Base-by-base conservation (phyloP, 306 rosid species). In the Cucurbita moschata region DNA sequence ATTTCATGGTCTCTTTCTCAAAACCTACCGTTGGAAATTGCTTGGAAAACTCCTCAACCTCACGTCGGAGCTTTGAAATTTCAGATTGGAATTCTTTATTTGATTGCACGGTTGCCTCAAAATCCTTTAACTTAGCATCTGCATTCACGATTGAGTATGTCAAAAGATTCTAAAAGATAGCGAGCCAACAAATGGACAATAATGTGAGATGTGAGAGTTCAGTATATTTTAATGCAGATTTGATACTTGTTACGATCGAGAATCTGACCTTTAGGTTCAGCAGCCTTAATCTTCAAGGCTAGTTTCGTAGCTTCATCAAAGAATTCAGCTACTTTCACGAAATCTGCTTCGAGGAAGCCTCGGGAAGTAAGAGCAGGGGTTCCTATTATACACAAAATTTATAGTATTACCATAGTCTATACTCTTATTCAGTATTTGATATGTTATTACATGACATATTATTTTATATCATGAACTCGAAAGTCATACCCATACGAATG, bases 331-430 rank as follows among this genome's bases (percentile, higher is more conserved):
- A 92, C 98, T 80, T 86, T 92, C 10, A 56, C 70, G 78, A 92
- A 92, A 80, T 92, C 98, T 49, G 80, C 90, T 83, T 90, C 98
- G 42, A 77, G 42, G 80, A 92, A 90, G 9, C 98, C 98, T 82
- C 96, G 86, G 15, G 98, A 90, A 76, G 98, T 93, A 51, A 93
- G 93, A 80, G 96, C 98, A n/a, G 98, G 96, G 64, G 97, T 85
- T 73, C 93, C 96, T 93, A 87, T 72, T 72, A 86, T 71, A 40
- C 11, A 37, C 66, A 59, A 71, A n/a, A 71, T 42, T 80, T 62
- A 44, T 43, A 43, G 47, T 8, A 43, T 10, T 43, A 43, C 2
- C 1, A 40, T 40, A 40, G 43, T 4, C 5, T 7, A 40, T 40
- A 40, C 43, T 40, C 43, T 7, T 40, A 4, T 7, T 7, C 43